Evolutionary conservation across 1,139 yeast genomes (phyloP).

Genomic region (Ashbya aceris): DNA sequence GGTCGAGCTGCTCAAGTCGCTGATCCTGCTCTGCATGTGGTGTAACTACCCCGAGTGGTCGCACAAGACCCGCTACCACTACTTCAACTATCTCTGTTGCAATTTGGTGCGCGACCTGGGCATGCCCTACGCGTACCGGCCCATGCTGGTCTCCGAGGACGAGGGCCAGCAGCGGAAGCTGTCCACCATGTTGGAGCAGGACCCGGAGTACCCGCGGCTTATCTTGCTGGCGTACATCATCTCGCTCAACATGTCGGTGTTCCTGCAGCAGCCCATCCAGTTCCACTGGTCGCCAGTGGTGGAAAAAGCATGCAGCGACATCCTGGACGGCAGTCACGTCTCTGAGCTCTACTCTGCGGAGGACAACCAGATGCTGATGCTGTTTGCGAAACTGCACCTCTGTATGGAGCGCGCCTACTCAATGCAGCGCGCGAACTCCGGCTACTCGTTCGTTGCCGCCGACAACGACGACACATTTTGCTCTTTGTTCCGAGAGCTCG

Average conservation of each 20-base stretch:
- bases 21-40: constrained; percentile 62
- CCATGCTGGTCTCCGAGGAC: not conserved
- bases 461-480: constrained; percentile 3
- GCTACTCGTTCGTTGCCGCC: constrained; percentile 1
- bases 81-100: constrained; percentile 58
- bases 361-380: constrained; percentile 39
- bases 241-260: constrained; percentile 29
- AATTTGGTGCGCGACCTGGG: constrained; percentile 71
- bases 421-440: constrained; percentile 34
- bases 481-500: constrained; percentile 12
- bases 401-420: constrained; percentile 56
- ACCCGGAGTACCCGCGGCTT: constrained; percentile 19
- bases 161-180: not conserved
- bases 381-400: constrained; percentile 51
- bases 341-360: constrained; percentile 26
- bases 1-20: constrained; percentile 54
- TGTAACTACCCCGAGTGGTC: constrained; percentile 78
- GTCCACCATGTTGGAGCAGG: constrained; percentile 10
- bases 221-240: constrained; percentile 31
- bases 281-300: constrained; percentile 21
- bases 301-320: constrained; percentile 14
- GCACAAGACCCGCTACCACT: constrained; percentile 67
- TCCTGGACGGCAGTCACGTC: constrained; percentile 25
- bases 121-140: constrained; percentile 33
- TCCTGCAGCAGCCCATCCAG: constrained; percentile 30